phyloP scores from a whole-genome alignment of 2,329 filamentous ascomycete species.

The Didymella exigua region DNA sequence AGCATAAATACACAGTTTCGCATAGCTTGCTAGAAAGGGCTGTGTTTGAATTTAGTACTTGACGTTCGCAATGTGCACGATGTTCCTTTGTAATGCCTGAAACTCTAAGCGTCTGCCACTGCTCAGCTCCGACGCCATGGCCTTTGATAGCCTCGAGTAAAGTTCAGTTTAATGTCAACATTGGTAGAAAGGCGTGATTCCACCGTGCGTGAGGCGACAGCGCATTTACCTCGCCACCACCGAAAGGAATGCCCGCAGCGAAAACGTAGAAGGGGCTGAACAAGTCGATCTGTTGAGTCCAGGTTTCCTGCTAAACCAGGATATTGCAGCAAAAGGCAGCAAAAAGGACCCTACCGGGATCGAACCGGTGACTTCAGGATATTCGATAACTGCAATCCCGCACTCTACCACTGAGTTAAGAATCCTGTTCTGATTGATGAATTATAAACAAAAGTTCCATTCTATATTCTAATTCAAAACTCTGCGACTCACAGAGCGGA shows the following conservation, averaged over 20 bases:
- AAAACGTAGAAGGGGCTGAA: constrained; percentile 26
- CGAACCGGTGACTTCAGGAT: constrained; percentile 40
- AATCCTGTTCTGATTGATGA: too few species aligned
- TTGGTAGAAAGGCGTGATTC: background rate
- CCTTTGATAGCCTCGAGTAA: background rate
- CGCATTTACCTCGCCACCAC: background rate
- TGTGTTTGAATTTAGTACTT: background rate
- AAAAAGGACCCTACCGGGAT: constrained; percentile 13
- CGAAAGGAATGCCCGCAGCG: background rate
- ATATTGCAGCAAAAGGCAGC: too few species aligned
- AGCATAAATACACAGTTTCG: constrained; percentile 5
- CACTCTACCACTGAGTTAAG: constrained; percentile 26
- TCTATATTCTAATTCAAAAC: too few species aligned
- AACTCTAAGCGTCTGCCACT: background rate
- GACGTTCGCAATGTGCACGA: background rate
- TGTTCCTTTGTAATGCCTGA: background rate
- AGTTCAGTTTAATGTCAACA: background rate
- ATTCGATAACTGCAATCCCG: constrained; percentile 32
- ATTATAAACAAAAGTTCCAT: too few species aligned
- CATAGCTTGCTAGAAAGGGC: background rate
- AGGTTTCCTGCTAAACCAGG: too few species aligned
- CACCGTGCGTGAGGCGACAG: background rate
- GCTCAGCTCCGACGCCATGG: background rate
- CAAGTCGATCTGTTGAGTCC: too few species aligned
- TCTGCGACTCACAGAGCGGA: too few species aligned